These are phyloP conservation scores for Juncus effusus DNA, from an alignment of 176 grass and related monocot species.

Conservation along the genomic window DNA sequence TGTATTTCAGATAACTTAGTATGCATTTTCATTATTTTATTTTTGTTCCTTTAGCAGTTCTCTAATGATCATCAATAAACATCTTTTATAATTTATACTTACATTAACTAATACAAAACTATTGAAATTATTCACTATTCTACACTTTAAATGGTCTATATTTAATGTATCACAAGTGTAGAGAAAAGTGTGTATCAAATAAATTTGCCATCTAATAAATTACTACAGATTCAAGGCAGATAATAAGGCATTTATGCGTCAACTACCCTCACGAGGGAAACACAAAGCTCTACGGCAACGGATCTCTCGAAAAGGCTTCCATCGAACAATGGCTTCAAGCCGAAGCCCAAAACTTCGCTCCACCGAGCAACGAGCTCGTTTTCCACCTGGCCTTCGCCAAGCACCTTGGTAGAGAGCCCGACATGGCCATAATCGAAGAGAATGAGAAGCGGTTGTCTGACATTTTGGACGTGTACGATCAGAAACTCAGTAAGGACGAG, in stretches of 20 bases:
- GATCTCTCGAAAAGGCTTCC: slow-evolving; percentile 59
- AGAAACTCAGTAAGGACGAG: slow-evolving; percentile 33
- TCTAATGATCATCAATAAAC: too few species aligned
- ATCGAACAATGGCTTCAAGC: slow-evolving; percentile 85
- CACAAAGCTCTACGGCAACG: slow-evolving; percentile 50
- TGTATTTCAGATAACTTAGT: too few species aligned
- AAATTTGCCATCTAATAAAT: background rate
- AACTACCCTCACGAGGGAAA: slow-evolving; percentile 58
- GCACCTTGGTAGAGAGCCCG: slow-evolving; percentile 31
- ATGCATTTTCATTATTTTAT: too few species aligned
- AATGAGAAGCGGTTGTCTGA: slow-evolving; percentile 25
- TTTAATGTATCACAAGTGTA: background rate
- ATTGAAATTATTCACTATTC: too few species aligned
- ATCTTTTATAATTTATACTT: too few species aligned
- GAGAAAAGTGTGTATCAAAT: background rate
- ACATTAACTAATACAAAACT: too few species aligned
- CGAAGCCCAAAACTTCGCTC: slow-evolving; percentile 56
- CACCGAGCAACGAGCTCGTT: slow-evolving; percentile 57
- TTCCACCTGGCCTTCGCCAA: slow-evolving; percentile 78
- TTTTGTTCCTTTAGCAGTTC: too few species aligned
- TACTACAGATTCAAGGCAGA: slow-evolving; percentile 59
- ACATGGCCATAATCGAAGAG: slow-evolving; percentile 42
- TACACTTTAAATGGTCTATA: background rate
- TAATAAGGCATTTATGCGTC: slow-evolving; percentile 57
- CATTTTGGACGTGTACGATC: slow-evolving; percentile 52